Evolutionary conservation across 163 green algal genomes (phyloP).

Genomic region (Chlamydomonas reinhardtii): DNA sequence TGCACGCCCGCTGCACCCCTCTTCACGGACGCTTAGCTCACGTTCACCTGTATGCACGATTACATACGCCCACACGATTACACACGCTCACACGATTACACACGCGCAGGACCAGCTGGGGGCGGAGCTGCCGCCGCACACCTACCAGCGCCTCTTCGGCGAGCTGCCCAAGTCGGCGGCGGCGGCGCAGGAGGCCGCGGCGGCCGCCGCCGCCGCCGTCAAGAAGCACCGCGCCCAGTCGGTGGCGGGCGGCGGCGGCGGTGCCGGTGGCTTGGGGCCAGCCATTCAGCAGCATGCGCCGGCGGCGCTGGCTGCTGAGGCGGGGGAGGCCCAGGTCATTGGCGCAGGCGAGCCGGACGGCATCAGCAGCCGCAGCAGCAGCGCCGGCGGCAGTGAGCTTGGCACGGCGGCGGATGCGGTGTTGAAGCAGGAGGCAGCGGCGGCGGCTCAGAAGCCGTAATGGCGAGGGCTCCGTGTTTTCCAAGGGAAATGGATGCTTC

Average conservation of each 20-base stretch:
- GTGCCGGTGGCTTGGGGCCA: not conserved
- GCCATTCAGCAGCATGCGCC: not conserved
- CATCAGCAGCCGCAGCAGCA: slow-evolving; percentile 4
- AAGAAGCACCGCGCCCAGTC: not conserved
- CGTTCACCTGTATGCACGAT: too few relatives aligned
- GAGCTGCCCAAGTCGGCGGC: not conserved
- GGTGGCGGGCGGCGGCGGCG: not conserved
- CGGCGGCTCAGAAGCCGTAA: too few relatives aligned
- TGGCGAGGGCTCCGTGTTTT: too few relatives aligned
- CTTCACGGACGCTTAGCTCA: too few relatives aligned
- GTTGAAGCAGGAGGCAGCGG: too few relatives aligned
- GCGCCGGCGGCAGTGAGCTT: not conserved
- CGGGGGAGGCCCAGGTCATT: not conserved
- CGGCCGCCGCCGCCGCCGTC: not conserved
- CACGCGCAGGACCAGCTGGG: slow-evolving; percentile 29
- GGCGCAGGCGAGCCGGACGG: slow-evolving; percentile 11
- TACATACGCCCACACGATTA: too few relatives aligned
- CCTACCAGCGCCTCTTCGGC: slow-evolving; percentile 32
- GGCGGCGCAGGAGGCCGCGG: not conserved
- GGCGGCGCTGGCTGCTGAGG: not conserved
- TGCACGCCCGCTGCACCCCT: too few relatives aligned
- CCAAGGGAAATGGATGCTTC: too few relatives aligned
- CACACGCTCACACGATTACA: too few relatives aligned
- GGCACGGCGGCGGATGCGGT: not conserved
- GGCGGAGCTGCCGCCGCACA: slow-evolving; percentile 5